Conservation (phyloP, 139 green algal species). For the Chlorella vulgaris region DNA sequence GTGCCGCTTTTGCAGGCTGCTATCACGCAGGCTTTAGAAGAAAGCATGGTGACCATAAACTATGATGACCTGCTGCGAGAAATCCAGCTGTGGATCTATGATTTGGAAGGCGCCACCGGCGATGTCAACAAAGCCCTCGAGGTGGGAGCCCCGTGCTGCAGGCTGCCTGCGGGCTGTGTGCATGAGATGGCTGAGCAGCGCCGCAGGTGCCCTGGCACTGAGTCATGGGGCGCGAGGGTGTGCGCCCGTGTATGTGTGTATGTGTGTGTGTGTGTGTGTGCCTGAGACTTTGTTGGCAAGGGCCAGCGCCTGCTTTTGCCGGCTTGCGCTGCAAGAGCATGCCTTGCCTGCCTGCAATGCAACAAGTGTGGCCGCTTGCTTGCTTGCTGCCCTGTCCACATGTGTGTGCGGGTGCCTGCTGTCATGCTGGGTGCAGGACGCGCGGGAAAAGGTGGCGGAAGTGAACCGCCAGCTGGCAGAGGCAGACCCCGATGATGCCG, state of each 20-base stretch:
- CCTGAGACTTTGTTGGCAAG: too few species aligned
- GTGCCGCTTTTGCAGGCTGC: constrained; percentile 5
- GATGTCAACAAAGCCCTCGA: constrained; percentile 8
- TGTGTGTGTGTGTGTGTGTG: background rate
- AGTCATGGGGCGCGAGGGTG: background rate
- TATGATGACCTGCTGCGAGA: constrained; percentile 50
- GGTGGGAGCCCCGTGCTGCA: too few species aligned
- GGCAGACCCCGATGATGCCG: constrained; percentile 1
- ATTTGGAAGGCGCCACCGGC: constrained; percentile 26
- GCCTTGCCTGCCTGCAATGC: too few species aligned
- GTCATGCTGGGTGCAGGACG: constrained; percentile 9
- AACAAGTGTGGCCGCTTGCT: too few species aligned
- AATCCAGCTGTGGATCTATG: constrained; percentile 41
- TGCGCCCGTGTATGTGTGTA: background rate
- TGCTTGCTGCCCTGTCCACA: too few species aligned
- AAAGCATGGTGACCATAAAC: constrained; percentile 14
- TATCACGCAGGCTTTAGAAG: constrained; percentile 23
- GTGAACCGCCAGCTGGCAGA: constrained; percentile 14
- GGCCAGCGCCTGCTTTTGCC: too few species aligned
- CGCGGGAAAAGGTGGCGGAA: background rate
- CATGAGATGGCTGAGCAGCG: too few species aligned
- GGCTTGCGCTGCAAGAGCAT: too few species aligned
- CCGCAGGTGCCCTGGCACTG: background rate
- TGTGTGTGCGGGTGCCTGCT: too few species aligned
- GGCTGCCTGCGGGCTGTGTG: too few species aligned